Conservation (phyloP, 2,329 filamentous ascomycete species). For the Coniosporium uncinatum region DNA sequence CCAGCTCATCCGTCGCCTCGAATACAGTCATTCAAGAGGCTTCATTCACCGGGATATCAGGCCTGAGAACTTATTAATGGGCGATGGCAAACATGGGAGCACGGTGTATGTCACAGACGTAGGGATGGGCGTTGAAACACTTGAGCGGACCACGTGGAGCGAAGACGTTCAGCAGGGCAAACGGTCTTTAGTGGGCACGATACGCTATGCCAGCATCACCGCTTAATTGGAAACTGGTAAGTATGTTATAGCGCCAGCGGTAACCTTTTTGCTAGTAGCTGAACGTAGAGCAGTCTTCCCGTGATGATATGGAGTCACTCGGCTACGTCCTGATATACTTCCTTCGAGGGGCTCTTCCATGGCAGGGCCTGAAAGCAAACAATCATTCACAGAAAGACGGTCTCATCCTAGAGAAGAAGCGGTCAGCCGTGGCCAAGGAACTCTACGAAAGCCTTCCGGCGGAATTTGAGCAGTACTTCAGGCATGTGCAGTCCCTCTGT, state of each 20-base stretch:
- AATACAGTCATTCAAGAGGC: conserved; percentile 99
- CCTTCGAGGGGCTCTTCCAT: conserved; percentile 96
- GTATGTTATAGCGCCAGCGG: conserved; percentile 21
- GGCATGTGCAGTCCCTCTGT: conserved; percentile 97
- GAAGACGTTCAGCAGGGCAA: conserved; percentile 99
- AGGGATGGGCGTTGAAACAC: conserved; percentile 98
- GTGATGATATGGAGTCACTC: conserved; percentile 98
- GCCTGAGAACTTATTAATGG: conserved; percentile 99
- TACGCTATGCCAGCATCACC: conserved; percentile 98
- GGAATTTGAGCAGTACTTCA: conserved; percentile 99
- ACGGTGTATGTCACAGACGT: conserved; percentile 99
- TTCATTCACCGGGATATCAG: conserved; percentile 99
- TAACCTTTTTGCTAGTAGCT: conserved; percentile 7
- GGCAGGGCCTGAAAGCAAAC: conserved; percentile 97
- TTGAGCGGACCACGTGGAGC: conserved; percentile 99
- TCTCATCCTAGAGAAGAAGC: conserved; percentile 99
- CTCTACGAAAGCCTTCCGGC: conserved; percentile 99
- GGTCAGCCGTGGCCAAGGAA: conserved; percentile 98
- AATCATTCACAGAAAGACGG: conserved; percentile 99
- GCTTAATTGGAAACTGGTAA: conserved; percentile 91
- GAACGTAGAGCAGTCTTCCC: conserved; percentile 82
- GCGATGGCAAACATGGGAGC: conserved; percentile 97
- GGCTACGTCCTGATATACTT: conserved; percentile 99
- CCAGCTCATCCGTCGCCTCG: conserved; percentile 97
- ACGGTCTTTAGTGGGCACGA: conserved; percentile 99